phyloP scores from a whole-genome alignment of 1,139 yeast genomes.

The Fermentozyma sake region DNA sequence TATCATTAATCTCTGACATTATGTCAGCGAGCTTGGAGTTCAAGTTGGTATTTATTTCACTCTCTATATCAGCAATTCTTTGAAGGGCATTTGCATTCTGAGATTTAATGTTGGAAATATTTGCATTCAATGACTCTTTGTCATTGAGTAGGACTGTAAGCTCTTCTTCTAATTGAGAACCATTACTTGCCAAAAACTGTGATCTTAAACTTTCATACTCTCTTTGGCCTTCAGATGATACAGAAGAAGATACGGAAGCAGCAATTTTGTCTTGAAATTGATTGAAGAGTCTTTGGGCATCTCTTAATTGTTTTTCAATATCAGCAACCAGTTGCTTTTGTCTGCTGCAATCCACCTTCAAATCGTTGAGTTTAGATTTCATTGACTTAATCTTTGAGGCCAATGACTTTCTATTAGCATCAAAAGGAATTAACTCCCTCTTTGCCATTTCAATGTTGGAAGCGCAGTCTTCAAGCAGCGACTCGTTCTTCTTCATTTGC shows the following conservation, averaged over 20 bases:
- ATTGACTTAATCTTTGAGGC: constrained; percentile 45
- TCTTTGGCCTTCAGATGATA: constrained; percentile 49
- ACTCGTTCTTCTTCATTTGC: constrained; percentile 36
- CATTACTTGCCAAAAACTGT: constrained; percentile 52
- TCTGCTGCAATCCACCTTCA: constrained; percentile 47
- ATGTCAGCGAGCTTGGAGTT: constrained; percentile 31
- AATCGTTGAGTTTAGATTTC: constrained; percentile 48
- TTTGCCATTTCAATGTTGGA: constrained; percentile 41
- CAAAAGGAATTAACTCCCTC: constrained; percentile 52
- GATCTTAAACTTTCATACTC: constrained; percentile 63
- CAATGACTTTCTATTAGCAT: constrained; percentile 49
- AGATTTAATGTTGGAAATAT: constrained; percentile 35
- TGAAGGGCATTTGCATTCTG: constrained; percentile 41
- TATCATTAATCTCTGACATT: constrained; percentile 26
- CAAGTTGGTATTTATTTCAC: constrained; percentile 28
- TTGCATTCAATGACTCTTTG: constrained; percentile 36
- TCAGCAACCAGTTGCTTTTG: constrained; percentile 44
- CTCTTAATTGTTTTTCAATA: constrained; percentile 43
- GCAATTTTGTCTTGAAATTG: constrained; percentile 38
- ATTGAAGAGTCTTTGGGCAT: constrained; percentile 41
- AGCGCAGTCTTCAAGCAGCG: constrained; percentile 33
- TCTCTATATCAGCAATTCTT: constrained; percentile 34
- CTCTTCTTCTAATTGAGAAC: constrained; percentile 54
- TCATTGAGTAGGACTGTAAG: constrained; percentile 42
- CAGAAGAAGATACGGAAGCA: constrained; percentile 17